These are phyloP conservation scores for Ophiorrhiza pumila DNA, from an alignment of 257 asterid genomes.

Conservation along the genomic window DNA sequence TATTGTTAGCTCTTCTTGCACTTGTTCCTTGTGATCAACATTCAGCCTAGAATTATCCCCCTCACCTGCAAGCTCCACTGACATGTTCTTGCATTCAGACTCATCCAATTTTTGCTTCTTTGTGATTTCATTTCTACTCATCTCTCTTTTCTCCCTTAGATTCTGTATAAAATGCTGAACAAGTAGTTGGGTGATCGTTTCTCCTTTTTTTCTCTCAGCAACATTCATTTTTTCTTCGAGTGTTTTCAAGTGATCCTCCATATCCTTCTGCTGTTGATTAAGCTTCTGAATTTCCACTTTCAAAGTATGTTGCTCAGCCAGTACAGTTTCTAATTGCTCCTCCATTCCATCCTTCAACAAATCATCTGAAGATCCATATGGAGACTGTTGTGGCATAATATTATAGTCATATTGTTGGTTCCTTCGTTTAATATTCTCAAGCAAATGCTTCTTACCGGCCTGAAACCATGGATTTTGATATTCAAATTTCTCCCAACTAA, in stretches of 20 bases:
- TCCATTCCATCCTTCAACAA: conserved; percentile 15
- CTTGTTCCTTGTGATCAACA: conserved; percentile 2
- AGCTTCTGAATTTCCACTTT: conserved; percentile 32
- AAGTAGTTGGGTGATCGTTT: conserved; percentile 11
- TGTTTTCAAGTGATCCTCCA: conserved; percentile 21
- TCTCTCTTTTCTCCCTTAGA: conserved; percentile 17
- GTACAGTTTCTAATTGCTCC: conserved; percentile 23
- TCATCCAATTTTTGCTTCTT: conserved; percentile 8
- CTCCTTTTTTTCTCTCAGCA: conserved; percentile 10
- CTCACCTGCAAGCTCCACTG: conserved; percentile 6
- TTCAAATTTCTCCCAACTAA: conserved; percentile 32
- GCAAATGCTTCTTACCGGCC: conserved; percentile 38
- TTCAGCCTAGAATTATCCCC: conserved; percentile 4
- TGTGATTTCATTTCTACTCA: conserved; percentile 5
- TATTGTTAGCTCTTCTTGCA: conserved; percentile 7
- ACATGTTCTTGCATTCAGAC: no score
- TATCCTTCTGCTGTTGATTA: conserved; percentile 18
- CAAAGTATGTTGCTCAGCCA: conserved; percentile 31
- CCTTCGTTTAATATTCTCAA: conserved; percentile 39
- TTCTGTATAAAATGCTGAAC: conserved; percentile 20
- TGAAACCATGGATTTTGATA: conserved; percentile 46
- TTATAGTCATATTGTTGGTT: conserved; percentile 9
- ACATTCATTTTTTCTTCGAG: conserved; percentile 10
- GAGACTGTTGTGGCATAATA: background rate
- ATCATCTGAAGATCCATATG: conserved; percentile 9